Conservation (phyloP, 1,284 basidiomycete species). For the Moniliophthora roreri region DNA sequence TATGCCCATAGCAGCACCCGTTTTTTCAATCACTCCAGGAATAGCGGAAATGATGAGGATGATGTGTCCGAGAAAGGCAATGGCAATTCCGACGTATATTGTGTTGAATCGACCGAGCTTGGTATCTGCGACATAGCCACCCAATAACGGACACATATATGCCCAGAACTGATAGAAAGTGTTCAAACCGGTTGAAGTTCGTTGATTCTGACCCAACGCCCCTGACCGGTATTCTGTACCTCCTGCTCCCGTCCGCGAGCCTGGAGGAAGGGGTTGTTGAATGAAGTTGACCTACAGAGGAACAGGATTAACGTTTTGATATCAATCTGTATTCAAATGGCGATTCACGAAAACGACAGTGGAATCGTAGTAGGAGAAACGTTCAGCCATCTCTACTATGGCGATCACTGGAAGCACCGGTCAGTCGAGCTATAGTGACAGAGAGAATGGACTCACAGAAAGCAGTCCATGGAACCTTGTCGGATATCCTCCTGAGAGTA, state of each 20-base stretch:
- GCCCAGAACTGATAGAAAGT: slow-evolving; percentile 12
- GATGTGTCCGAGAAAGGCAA: slow-evolving; percentile 54
- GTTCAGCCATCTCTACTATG: slow-evolving; percentile 13
- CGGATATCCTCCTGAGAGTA: slow-evolving; percentile 48
- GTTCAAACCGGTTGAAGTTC: slow-evolving; percentile 57
- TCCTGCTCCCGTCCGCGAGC: slow-evolving; percentile 68
- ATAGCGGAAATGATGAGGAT: slow-evolving; percentile 60
- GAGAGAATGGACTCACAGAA: slow-evolving; percentile 5
- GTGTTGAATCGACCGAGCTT: slow-evolving; percentile 69
- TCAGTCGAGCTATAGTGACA: not conserved
- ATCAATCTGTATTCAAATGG: not conserved
- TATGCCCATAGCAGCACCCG: slow-evolving; percentile 50
- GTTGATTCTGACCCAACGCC: slow-evolving; percentile 66
- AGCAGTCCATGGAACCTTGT: slow-evolving; percentile 43
- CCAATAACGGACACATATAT: not conserved
- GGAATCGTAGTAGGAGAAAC: slow-evolving; percentile 38
- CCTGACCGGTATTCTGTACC: slow-evolving; percentile 57
- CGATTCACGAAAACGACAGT: slow-evolving; percentile 62
- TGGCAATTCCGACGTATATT: slow-evolving; percentile 43
- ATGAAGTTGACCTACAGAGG: slow-evolving; percentile 66
- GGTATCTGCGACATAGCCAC: slow-evolving; percentile 35
- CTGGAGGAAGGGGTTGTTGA: slow-evolving; percentile 63
- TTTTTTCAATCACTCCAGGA: slow-evolving; percentile 29
- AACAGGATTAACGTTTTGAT: slow-evolving; percentile 19
- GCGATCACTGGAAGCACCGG: slow-evolving; percentile 7